Evolutionary conservation across 192 early-diverging fungal genomes (phyloP), one percentile per base, ranked within the genome.

Genomic region (Diversispora epigaea): DNA sequence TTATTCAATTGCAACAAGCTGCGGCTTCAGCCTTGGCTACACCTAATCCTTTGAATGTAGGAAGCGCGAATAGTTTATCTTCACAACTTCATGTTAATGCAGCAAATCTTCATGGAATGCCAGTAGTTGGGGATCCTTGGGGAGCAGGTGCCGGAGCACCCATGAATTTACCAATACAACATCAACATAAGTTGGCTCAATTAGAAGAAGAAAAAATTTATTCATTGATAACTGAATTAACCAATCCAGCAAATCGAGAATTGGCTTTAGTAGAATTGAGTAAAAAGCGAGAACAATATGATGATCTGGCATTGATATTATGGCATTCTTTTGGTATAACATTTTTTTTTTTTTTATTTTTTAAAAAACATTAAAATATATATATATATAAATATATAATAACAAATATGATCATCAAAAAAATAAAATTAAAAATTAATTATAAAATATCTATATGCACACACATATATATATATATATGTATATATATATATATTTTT

Each of bases 271-370:
- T 96, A 5, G 96, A 99, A 78, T 84, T 99, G 67, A 94, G 92
- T 80, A 96, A 96, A 81, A 92, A 93, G 78, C 84, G 96, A 49
- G 97, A 99, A 81, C 90, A 95, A 76, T 96, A 96, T 79, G 93
- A 96, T 19, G 94, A 99, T 76, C 80, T 99, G 74, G 97, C 96
- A 7, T 89, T 96, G 17, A 93, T 96, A n/a, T 85, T 99, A 76
- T 99, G 97, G 97, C 95, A 99, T 79, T 91, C 95, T 11, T 97
- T 93, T 84, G 96, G 93, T 91, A 83, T 71, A 39, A 58, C 62
- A 40, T 45, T 3, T 12, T 43, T 39, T 2, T 17, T 55, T 17
- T 14, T 47, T n/a, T 6, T n/a, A 3, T 47, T 58, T 66, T 64
- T 12, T 50, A 4, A 62, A 76, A n/a, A 52, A 9, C 12, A 39